phyloP scores from a whole-genome alignment of 306 rosid genomes.

The Amphicarpaea edgeworthii region DNA sequence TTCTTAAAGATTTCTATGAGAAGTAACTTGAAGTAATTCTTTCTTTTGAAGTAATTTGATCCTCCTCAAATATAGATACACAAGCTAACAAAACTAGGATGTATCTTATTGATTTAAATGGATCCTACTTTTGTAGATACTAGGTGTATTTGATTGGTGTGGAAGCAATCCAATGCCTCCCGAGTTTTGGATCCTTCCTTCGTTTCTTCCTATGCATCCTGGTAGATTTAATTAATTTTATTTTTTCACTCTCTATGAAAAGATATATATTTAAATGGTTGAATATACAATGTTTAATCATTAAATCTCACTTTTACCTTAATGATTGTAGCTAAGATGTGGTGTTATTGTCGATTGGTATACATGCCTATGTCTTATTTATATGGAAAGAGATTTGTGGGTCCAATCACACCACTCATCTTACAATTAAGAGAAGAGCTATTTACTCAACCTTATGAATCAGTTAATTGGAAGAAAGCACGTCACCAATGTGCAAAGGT shows the following conservation, averaged over 20 bases:
- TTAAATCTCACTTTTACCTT: neutral
- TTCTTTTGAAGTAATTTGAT: no score
- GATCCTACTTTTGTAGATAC: conserved; percentile 48
- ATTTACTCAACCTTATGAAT: conserved; percentile 54
- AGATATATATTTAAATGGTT: neutral
- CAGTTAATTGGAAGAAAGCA: conserved; percentile 65
- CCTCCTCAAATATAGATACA: neutral
- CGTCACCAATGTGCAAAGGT: conserved; percentile 77
- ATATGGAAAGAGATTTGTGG: conserved; percentile 77
- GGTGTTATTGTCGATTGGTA: conserved; percentile 79
- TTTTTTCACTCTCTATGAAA: neutral
- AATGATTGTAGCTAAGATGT: conserved; percentile 76
- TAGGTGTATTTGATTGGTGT: conserved; percentile 74
- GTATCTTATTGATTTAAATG: conserved; percentile 8
- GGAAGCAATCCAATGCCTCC: conserved; percentile 90
- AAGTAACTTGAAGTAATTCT: no score
- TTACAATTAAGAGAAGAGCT: conserved; percentile 67
- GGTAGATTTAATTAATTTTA: conserved; percentile 45
- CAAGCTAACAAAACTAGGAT: neutral
- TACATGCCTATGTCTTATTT: conserved; percentile 91
- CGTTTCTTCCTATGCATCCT: conserved; percentile 82
- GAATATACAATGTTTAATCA: neutral
- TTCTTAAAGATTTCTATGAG: no score
- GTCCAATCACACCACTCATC: conserved; percentile 78
- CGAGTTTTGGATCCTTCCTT: conserved; percentile 84